Conservation (phyloP, 2,329 filamentous ascomycete genomes). For the Neonectria neomacrospora region DNA sequence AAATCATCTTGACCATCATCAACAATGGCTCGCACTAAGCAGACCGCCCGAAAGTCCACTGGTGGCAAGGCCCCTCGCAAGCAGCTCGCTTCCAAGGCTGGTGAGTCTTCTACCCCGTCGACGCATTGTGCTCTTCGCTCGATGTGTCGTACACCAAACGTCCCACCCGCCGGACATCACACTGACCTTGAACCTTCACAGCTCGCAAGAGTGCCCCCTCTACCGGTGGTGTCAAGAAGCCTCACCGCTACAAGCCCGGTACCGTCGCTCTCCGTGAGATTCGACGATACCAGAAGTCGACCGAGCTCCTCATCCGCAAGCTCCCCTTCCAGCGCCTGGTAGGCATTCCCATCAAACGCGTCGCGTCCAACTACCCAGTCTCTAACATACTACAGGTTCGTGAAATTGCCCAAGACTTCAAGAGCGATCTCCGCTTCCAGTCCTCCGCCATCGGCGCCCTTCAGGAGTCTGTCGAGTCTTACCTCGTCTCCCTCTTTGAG, state of each 20-base stretch:
- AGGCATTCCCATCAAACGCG: slow-evolving; percentile 46
- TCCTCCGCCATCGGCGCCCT: slow-evolving; percentile 96
- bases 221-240: slow-evolving; percentile 97
- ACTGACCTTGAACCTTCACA: slow-evolving; percentile 28
- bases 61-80: slow-evolving; percentile 86
- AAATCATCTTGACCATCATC: slow-evolving; percentile 49
- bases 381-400: slow-evolving; percentile 66
- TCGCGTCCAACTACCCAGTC: rapidly evolving
- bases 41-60: slow-evolving; percentile 79
- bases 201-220: slow-evolving; percentile 96
- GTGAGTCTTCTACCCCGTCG: slow-evolving; percentile 38
- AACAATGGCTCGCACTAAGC: slow-evolving; percentile 73
- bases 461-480: slow-evolving; percentile 98
- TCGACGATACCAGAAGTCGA: slow-evolving; percentile 96
- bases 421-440: slow-evolving; percentile 96
- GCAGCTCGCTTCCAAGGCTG: slow-evolving; percentile 99
- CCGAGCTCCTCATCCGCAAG: slow-evolving; percentile 95
- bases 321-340: slow-evolving; percentile 96
- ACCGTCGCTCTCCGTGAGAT: slow-evolving; percentile 99
- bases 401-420: slow-evolving; percentile 97
- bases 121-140: slow-evolving; percentile 32
- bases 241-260: slow-evolving; percentile 89
- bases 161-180: background rate
- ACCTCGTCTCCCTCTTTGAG: slow-evolving; percentile 97
- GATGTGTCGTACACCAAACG: too few relatives aligned